Percentiles rank a stretch among this genome's conserved stretches.
Evolutionary conservation across 2,329 filamentous ascomycete genomes (phyloP).

Genomic region (Apiospora aurea): DNA sequence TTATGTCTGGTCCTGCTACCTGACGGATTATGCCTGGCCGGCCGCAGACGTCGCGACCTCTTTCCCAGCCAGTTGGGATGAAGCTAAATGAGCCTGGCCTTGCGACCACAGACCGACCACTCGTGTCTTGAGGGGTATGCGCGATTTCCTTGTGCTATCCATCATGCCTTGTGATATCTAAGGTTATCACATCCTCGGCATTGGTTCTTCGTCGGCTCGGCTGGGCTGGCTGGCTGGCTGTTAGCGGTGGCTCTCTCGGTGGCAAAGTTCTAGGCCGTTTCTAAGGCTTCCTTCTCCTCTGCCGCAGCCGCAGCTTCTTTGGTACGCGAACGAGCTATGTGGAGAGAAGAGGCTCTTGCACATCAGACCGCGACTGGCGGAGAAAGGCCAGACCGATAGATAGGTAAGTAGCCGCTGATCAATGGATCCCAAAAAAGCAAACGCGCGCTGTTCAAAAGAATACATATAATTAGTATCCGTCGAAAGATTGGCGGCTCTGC

Average conservation of each 20-base stretch:
- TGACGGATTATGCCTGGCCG: background rate
- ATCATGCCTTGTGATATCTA: background rate
- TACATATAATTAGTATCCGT: background rate
- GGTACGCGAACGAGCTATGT: background rate
- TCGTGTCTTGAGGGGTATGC: slow-evolving; percentile 4
- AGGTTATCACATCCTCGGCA: background rate
- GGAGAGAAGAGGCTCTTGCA: background rate
- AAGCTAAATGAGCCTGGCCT: background rate
- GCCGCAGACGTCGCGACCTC: slow-evolving; percentile 16
- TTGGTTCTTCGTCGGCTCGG: background rate
- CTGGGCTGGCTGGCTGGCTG: background rate
- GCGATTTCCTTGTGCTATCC: slow-evolving; percentile 13
- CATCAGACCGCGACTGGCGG: background rate
- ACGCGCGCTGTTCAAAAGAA: background rate
- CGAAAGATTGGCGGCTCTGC: background rate
- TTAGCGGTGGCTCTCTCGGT: background rate
- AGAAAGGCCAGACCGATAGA: background rate
- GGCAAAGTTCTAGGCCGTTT: slow-evolving; percentile 1
- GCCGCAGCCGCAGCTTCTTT: background rate
- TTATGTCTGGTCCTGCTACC: no score
- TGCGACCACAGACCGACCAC: background rate
- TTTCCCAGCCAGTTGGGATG: slow-evolving; percentile 13
- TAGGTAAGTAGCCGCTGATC: background rate
- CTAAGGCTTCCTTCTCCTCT: background rate
- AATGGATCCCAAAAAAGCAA: background rate